Conservation (phyloP, 2,329 filamentous ascomycete genomes). For the Talaromyces sp. region DNA sequence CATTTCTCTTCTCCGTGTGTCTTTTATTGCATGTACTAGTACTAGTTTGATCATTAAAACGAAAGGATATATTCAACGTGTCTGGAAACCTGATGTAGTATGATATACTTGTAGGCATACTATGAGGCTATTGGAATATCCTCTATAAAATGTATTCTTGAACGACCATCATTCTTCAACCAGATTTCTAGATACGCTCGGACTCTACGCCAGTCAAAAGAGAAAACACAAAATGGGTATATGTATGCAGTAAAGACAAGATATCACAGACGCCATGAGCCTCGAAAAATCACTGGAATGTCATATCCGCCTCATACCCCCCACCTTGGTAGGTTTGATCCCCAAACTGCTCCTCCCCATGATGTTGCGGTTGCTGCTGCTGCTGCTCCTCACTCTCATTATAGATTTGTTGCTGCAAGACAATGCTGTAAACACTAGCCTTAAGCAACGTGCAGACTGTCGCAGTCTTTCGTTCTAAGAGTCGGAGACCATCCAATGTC, state of each 20-base stretch:
- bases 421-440: constrained; percentile 97
- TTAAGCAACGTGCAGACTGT: constrained; percentile 95
- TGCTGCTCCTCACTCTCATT: constrained; percentile 55
- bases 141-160: neutral
- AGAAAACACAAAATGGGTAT: neutral
- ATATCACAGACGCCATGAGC: neutral
- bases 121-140: no score
- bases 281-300: constrained; percentile 24
- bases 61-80: constrained; percentile 19
- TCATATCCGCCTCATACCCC: constrained; percentile 28
- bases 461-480: constrained; percentile 91
- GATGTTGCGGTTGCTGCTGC: constrained; percentile 28
- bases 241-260: constrained; percentile 18
- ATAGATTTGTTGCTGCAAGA: constrained; percentile 93
- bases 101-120: no score
- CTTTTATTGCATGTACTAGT: constrained; percentile 34
- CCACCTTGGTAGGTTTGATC: constrained; percentile 22
- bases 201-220: no score
- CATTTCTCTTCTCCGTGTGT: constrained; percentile 24
- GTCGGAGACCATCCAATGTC: constrained; percentile 75
- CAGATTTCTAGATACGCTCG: no score
- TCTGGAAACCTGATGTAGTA: neutral
- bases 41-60: constrained; percentile 22
- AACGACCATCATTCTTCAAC: no score
- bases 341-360: constrained; percentile 19